Evolutionary conservation across 163 green algal species (phyloP).

Genomic region (Trebouxiophyceae sp.): DNA sequence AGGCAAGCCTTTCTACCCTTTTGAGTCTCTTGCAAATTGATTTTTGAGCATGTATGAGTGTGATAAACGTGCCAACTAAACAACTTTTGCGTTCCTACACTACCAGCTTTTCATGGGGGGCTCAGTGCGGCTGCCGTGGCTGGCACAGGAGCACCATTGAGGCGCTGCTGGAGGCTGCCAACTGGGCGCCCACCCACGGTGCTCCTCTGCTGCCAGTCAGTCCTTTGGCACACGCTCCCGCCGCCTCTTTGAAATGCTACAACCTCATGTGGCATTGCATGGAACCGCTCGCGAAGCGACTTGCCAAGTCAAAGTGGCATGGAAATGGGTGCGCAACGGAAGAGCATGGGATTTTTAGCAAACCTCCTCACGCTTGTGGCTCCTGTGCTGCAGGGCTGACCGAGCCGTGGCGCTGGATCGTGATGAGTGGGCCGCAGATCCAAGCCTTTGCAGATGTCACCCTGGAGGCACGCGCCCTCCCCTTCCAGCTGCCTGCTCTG

Average conservation of each 20-base stretch:
- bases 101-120: no score
- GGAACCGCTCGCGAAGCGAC: background rate
- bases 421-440: slow-evolving; percentile 24
- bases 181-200: slow-evolving; percentile 59
- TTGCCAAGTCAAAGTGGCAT: background rate
- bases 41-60: no score
- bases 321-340: background rate
- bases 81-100: no score
- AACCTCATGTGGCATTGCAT: background rate
- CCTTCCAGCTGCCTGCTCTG: background rate
- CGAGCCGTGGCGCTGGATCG: slow-evolving; percentile 53
- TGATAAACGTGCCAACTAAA: no score
- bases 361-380: no score
- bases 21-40: no score
- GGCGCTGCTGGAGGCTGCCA: slow-evolving; percentile 38
- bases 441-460: slow-evolving; percentile 32
- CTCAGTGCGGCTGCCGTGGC: no score
- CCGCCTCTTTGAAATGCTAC: background rate
- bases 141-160: slow-evolving; percentile 17
- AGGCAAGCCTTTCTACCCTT: no score
- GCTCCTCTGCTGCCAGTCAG: background rate
- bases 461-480: slow-evolving; percentile 5
- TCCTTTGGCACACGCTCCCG: background rate
- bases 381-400: slow-evolving; percentile 31
- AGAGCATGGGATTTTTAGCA: background rate